A percentile compares a stretch with the other conserved stretches of the same genome.
These are phyloP conservation scores for Suillus brevipes DNA, from an alignment of 768 basidiomycete genomes.

Conservation along the genomic window DNA sequence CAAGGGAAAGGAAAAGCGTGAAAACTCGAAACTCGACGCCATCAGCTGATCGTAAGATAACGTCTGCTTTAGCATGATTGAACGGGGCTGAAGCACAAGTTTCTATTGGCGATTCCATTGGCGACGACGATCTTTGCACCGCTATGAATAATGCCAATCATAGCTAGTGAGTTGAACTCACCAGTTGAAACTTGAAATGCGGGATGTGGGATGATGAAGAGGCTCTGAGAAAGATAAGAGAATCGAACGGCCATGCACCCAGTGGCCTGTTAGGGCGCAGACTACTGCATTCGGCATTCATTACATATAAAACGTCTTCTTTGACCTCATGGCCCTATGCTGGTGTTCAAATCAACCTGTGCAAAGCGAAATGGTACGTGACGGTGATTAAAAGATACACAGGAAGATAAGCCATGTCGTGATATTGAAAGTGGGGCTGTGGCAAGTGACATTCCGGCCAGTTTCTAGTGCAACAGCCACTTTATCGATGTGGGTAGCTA, in stretches of 20 bases:
- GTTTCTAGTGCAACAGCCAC: background rate
- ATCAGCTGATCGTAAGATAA: conserved; percentile 21
- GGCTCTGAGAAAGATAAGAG: background rate
- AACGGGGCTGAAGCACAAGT: conserved; percentile 7
- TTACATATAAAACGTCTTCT: background rate
- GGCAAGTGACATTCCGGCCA: background rate
- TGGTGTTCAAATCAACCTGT: background rate
- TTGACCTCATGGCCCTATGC: background rate
- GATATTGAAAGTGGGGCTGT: background rate
- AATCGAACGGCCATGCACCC: background rate
- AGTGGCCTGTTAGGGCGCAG: background rate
- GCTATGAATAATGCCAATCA: background rate
- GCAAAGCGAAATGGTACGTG: background rate
- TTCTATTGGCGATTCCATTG: background rate
- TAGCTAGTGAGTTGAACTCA: background rate
- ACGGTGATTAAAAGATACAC: background rate
- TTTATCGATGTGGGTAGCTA: background rate
- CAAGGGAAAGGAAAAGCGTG: conserved; percentile 26
- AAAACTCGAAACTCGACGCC: conserved; percentile 28
- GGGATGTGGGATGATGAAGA: background rate
- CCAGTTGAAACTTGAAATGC: background rate
- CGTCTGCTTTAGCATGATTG: conserved; percentile 12
- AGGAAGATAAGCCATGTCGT: background rate
- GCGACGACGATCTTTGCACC: background rate
- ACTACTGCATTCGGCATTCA: background rate